A percentile compares a stretch with the other conserved stretches of the same genome.
phyloP scores from a whole-genome alignment of 805 yeast genomes.

The Schwanniomyces sp. region DNA sequence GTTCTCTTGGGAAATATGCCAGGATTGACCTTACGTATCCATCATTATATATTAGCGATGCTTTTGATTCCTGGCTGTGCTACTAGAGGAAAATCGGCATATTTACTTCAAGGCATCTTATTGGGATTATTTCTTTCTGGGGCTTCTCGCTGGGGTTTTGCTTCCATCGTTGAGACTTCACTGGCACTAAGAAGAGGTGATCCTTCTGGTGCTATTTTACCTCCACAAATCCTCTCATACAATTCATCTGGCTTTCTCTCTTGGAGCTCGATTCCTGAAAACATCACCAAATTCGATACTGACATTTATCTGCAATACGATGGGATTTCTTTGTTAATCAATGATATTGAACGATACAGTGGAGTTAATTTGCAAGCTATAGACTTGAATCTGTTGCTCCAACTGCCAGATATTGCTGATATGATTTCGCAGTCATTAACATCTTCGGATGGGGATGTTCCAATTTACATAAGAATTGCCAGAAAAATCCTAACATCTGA shows the following conservation, averaged over 20 bases:
- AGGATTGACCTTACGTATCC: constrained; percentile 73
- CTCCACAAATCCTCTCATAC: constrained; percentile 48
- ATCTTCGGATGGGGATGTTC: constrained; percentile 25
- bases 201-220: constrained; percentile 55
- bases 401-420: constrained; percentile 20
- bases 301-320: constrained; percentile 30
- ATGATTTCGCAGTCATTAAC: constrained; percentile 31
- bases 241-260: constrained; percentile 30
- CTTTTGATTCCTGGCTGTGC: constrained; percentile 81
- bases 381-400: constrained; percentile 25
- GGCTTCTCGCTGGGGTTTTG: constrained; percentile 90
- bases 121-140: constrained; percentile 84
- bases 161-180: constrained; percentile 80
- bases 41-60: constrained; percentile 76
- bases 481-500: constrained; percentile 41
- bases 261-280: constrained; percentile 27
- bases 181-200: constrained; percentile 69
- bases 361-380: constrained; percentile 47
- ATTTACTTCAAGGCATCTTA: constrained; percentile 79
- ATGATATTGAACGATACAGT: constrained; percentile 75
- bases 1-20: constrained; percentile 52
- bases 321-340: constrained; percentile 66
- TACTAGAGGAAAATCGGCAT: constrained; percentile 67
- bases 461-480: constrained; percentile 59
- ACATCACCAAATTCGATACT: constrained; percentile 7